Conservation (phyloP, 805 yeast genomes). For the Ogataea paradorogensis region DNA sequence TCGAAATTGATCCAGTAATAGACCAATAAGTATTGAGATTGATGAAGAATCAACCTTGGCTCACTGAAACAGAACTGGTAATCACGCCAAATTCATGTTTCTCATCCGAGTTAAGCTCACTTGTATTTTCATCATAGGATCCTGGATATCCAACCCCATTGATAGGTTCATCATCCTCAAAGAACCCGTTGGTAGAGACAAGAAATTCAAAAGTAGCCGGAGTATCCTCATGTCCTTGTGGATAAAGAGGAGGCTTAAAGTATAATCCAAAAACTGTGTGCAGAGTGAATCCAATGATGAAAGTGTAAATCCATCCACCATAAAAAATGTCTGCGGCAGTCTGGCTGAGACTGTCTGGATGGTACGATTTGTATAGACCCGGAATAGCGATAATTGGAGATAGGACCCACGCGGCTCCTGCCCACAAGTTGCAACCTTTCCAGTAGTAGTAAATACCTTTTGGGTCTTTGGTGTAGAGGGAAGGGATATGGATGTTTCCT, state of each 20-base stretch:
- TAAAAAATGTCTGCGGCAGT: constrained; percentile 22
- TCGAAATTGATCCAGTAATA: no score
- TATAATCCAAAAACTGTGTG: constrained; percentile 15
- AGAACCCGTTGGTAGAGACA: constrained; percentile 23
- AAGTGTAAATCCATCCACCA: constrained; percentile 27
- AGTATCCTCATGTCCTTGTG: constrained; percentile 18
- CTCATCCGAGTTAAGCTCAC: background rate
- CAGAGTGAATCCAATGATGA: constrained; percentile 16
- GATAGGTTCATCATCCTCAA: constrained; percentile 26
- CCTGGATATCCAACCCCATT: constrained; percentile 27
- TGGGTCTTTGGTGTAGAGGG: constrained; percentile 17
- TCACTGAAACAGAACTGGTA: background rate
- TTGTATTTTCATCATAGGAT: constrained; percentile 3
- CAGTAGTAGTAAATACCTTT: constrained; percentile 18
- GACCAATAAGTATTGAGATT: no score
- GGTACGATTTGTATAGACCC: constrained; percentile 28
- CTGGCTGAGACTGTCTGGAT: constrained; percentile 15
- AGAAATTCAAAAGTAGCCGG: constrained; percentile 24
- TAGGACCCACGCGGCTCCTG: constrained; percentile 16
- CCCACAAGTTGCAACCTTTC: constrained; percentile 21
- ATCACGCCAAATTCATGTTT: background rate
- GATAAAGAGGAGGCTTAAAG: constrained; percentile 20
- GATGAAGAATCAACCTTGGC: background rate
- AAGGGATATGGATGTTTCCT: constrained; percentile 23
- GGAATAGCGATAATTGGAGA: constrained; percentile 29